Conservation (phyloP, 2,329 filamentous ascomycete genomes). For the Dothistroma septosporum region DNA sequence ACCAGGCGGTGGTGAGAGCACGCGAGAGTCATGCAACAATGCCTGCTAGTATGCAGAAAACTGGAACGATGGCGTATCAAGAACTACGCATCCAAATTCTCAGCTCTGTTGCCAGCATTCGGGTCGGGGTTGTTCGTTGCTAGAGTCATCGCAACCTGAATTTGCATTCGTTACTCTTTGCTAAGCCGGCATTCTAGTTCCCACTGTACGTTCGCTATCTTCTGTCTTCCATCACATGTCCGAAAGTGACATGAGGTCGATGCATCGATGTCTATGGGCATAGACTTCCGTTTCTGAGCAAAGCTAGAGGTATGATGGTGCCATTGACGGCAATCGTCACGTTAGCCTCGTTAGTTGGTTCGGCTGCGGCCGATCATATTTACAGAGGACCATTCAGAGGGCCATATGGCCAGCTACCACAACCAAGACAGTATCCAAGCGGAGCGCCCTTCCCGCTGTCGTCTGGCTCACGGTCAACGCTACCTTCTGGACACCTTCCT, state of each 20-base stretch:
- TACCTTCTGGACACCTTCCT: not conserved
- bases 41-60: slow-evolving; percentile 12
- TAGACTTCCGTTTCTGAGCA: not conserved
- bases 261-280: slow-evolving; percentile 1
- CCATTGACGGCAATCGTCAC: not conserved
- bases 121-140: not conserved
- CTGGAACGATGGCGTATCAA: slow-evolving; percentile 13
- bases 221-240: not conserved
- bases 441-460: slow-evolving; percentile 4
- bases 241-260: not conserved
- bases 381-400: not conserved
- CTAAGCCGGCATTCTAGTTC: slow-evolving; percentile 3
- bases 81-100: slow-evolving; percentile 12
- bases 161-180: not conserved
- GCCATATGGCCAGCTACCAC: slow-evolving; percentile 2
- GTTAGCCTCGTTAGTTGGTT: not conserved
- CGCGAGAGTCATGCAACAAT: slow-evolving; percentile 20
- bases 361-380: not conserved
- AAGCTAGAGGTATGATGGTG: not conserved
- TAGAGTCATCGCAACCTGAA: not conserved
- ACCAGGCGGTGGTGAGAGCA: slow-evolving; percentile 14
- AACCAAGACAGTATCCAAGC: slow-evolving; percentile 3
- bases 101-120: slow-evolving; percentile 3
- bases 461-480: not conserved
- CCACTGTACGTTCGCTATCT: not conserved